Base-by-base conservation (phyloP, 2,329 filamentous ascomycete species). In the Nigrospora sphaerica region DNA sequence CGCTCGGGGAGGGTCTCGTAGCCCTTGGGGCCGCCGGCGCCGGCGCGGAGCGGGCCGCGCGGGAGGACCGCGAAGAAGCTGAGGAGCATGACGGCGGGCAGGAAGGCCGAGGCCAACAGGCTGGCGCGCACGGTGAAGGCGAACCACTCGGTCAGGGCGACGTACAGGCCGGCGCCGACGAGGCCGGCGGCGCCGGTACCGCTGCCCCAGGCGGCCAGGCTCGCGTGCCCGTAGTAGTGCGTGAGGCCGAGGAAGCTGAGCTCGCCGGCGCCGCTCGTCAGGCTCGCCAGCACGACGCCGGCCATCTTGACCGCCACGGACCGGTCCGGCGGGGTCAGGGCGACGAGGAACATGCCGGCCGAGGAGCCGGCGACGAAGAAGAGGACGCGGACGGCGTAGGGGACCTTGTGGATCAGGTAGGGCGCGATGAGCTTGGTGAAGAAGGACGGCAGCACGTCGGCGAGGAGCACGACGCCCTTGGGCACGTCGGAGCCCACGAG, bases 381-480 rank as follows among this genome's bases (percentile, higher is more conserved):
- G 39, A 88, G 60, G 47, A 95, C 80, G 10, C 93, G 87, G 3
- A 83, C 58, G 18, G 76, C 72, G 67, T 97, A 97, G 0, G 92
- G 86, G 10, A 97, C 77, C 47, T 79, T 74, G 62, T 96, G 89
- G 60, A 97, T 95, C 57, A 95, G 92, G 73, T 97, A 96, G 1
- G 93, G 93, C 0, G 88, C 89, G 58, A 89, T 71, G 42, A 97
- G 78, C 65, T 97, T 97, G 43, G 86, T 88, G 46, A 87, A 65
- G 67, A 98, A 95, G 12, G 88, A 90, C 2, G 93, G 93, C 18
- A 95, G 73, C 46, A 97, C 89, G 64, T 96, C 90, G 63, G 90
- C 90, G 51, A 97, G 86, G 46, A 97, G 83, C 46, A 98, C 92
- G 47, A 95, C 79, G 56, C 88, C 89, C 66, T 97, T 97, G 42